Base-by-base conservation (phyloP, 2,329 filamentous ascomycete genomes). In the Daldinia eschscholtzii region DNA sequence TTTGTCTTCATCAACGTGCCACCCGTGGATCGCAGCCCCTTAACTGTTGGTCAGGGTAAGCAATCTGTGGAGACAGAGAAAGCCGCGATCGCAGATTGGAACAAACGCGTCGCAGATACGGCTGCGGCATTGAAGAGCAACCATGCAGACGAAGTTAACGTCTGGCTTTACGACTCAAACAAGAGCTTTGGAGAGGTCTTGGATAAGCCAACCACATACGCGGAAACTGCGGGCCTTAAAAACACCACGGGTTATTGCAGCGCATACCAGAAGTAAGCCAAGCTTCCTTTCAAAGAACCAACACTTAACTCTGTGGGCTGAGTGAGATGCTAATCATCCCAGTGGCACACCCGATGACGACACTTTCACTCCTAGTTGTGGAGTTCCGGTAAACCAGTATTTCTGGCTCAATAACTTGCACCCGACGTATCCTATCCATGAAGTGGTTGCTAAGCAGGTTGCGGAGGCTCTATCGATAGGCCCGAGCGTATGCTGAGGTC, bases 361-460 rank as follows among this genome's bases (percentile, higher is more conserved):
- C 58, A 83, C 80, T 3, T 76, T 82, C 37, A 77, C 77, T 55
- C 73, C 80, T 4, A 82, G 80, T 55, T 91, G 89, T 75, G 80
- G 81, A 1, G 77, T 87, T 50, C 80, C 86, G 0, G 87, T 89
- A 2, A 86, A 90, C 74, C 79, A 90, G 78, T 91, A 90, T 75
- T 85, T 91, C 72, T 91, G 88, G 89, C 79, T 90, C 33, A 90
- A 91, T 72, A 81, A 77, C 42, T 76, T 91, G 70, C 89, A 91
- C 74, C 89, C 89, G n/a, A 91, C 88, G 0, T 88, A 86, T 74
- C 84, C 87, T 0, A 84, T 90, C 60, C 88, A 91, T 70, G 86
- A 89, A 58, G 85, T 85, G 5, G 84, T 89, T 6, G 89, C 88
- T 0, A 78, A 85, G 64, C 76, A 80, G 57, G 79, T 89, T 46